These are phyloP conservation scores for Hamamelis virginiana DNA, from an alignment of 164 flowering plant species.

Conservation along the genomic window DNA sequence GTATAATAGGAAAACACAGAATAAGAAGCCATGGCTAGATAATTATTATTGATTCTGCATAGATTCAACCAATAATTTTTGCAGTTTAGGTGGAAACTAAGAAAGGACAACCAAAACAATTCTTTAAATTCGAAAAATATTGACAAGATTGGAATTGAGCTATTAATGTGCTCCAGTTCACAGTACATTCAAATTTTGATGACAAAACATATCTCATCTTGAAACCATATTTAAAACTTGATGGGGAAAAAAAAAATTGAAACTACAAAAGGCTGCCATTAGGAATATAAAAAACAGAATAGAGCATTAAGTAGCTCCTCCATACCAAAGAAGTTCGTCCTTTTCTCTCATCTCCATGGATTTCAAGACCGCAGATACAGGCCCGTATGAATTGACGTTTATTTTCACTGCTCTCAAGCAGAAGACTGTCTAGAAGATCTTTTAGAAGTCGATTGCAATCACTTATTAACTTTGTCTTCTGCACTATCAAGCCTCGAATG, in stretches of 20 bases:
- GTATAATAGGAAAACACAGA: not conserved
- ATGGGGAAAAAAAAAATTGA: not conserved
- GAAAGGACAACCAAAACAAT: slow-evolving; percentile 1
- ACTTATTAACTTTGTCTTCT: slow-evolving; percentile 93
- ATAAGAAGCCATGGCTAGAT: not conserved
- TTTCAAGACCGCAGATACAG: slow-evolving; percentile 81
- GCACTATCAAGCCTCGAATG: slow-evolving; percentile 90
- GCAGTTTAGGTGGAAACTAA: not conserved
- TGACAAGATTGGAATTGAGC: not conserved
- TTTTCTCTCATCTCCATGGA: slow-evolving; percentile 77
- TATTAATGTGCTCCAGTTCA: not conserved
- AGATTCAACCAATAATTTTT: not conserved
- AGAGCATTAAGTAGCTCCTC: not conserved
- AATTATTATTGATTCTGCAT: not conserved
- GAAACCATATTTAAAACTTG: not conserved
- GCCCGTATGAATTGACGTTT: slow-evolving; percentile 91
- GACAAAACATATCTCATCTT: not conserved
- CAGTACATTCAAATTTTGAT: not conserved
- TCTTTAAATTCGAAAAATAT: not conserved
- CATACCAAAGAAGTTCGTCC: slow-evolving; percentile 87
- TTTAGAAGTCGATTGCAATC: slow-evolving; percentile 91
- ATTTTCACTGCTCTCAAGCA: slow-evolving; percentile 94
- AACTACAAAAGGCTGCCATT: not conserved
- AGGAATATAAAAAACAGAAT: not conserved
- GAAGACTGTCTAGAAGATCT: slow-evolving; percentile 90